phyloP scores from a whole-genome alignment of 768 basidiomycete genomes.

The Lactarius hengduanensis region DNA sequence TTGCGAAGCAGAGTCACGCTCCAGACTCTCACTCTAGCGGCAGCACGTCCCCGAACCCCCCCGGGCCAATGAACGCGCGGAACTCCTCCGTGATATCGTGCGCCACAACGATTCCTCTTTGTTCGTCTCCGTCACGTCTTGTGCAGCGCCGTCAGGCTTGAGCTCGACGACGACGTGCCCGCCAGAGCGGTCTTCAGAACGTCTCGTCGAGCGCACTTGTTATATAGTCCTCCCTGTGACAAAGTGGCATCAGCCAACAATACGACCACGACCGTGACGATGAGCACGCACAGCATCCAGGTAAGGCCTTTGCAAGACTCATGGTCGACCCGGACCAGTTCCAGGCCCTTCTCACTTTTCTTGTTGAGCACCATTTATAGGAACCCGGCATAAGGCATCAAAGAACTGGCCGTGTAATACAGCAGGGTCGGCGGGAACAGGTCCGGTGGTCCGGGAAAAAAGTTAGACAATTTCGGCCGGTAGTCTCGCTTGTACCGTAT shows the following conservation, averaged over 20 bases:
- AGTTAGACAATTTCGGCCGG: slow-evolving; percentile 71
- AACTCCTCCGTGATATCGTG: slow-evolving; percentile 87
- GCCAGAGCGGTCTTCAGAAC: slow-evolving; percentile 73
- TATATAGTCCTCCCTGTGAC: slow-evolving; percentile 58
- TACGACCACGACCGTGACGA: neutral
- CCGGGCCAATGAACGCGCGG: slow-evolving; percentile 79
- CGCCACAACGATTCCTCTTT: slow-evolving; percentile 73
- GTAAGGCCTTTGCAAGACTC: slow-evolving; percentile 53
- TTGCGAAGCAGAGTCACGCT: too few relatives aligned
- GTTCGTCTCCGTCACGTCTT: slow-evolving; percentile 60
- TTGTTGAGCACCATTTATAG: too few relatives aligned
- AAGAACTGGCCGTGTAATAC: slow-evolving; percentile 59
- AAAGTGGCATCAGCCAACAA: slow-evolving; percentile 13
- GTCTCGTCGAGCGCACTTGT: slow-evolving; percentile 72
- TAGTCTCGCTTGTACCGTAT: slow-evolving; percentile 92
- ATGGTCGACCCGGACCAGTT: too few relatives aligned
- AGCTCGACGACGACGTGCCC: slow-evolving; percentile 67
- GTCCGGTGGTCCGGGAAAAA: slow-evolving; percentile 86
- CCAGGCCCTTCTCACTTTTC: too few relatives aligned
- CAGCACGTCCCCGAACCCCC: slow-evolving; percentile 54
- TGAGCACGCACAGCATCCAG: slow-evolving; percentile 49
- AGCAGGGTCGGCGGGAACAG: slow-evolving; percentile 68
- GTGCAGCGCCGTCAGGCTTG: slow-evolving; percentile 56
- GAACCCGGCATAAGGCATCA: too few relatives aligned
- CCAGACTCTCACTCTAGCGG: too few relatives aligned